Base-by-base conservation (phyloP, 208 protist genomes). In the Phytomonas francai region DNA sequence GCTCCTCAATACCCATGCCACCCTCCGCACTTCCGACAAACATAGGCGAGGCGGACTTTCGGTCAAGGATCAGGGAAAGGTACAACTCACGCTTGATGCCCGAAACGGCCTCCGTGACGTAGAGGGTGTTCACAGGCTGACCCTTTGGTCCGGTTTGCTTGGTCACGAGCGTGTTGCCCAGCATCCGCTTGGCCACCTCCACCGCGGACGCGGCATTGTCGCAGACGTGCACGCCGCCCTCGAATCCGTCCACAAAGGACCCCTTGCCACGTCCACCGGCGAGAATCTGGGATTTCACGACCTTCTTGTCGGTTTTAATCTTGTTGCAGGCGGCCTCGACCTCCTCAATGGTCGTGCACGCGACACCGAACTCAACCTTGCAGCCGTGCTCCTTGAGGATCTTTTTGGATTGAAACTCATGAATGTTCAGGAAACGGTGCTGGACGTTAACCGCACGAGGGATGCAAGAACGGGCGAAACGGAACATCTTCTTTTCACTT, bases 251-350 rank as follows among this genome's bases (percentile, higher is more conserved):
- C 59, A 88, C 87, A 78, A 99, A 99, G 56, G 79, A 89, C 54
- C 99, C 99, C 78, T 98, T 97, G 22, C 99, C 99, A 78, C 99
- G 97, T 49, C 99, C 98, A 70, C 99, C 99, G 33, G 98, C 98
- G 28, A 99, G 95, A 75, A 99, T 97, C 84, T 99, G 98, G 59
- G 98, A 97, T 83, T 99, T 99, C 39, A 99, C 93, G 22, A 99
- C 97, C 71, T 97, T 93, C 74, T 97, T 89, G 19, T 90, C 81
- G 30, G 80, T 90, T 75, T 90, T 90, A 74, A 97, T 92, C 78
- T 93, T 96, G 63, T 69, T 77, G 62, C 85, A 87, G 33, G 89
- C 90, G 34, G 88, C 90, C 82, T 92, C 91, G 29, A 96, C 92
- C 78, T 97, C 85, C 69, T 84, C 89, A 45, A 94, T 74, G 63